phyloP scores from a whole-genome alignment of 1,284 basidiomycete genomes.

The Phellinidium pouzarii region DNA sequence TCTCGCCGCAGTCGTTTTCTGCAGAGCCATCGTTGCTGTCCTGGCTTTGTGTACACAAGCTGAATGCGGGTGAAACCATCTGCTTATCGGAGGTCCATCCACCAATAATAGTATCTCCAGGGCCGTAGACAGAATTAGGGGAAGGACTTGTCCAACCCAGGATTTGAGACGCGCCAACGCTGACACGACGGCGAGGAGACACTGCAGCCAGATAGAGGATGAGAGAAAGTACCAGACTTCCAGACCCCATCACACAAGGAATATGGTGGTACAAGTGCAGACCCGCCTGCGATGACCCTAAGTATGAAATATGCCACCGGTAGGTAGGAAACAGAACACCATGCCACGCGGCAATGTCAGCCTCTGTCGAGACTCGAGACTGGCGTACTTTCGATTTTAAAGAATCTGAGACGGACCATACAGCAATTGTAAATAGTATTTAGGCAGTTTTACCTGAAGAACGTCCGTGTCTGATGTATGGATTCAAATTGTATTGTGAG shows the following conservation, averaged over 20 bases:
- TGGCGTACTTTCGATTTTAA: too few species aligned
- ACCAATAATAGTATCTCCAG: conserved; percentile 13
- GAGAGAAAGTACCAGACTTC: conserved; percentile 7
- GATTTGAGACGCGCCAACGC: background rate
- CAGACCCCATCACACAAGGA: background rate
- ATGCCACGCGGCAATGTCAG: too few species aligned
- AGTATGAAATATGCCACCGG: background rate
- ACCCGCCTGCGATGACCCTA: background rate
- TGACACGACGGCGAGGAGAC: background rate
- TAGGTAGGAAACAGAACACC: too few species aligned
- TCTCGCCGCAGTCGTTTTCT: conserved; percentile 29
- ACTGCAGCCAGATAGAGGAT: background rate
- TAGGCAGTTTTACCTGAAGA: too few species aligned
- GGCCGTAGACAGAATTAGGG: conserved; percentile 1
- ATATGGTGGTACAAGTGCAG: background rate
- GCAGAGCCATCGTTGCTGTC: background rate
- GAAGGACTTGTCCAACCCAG: conserved; percentile 15
- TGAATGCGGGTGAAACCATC: conserved; percentile 14
- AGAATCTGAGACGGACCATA: too few species aligned
- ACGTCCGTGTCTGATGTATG: too few species aligned
- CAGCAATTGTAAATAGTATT: too few species aligned
- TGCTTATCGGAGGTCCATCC: conserved; percentile 10
- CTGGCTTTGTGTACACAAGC: conserved; percentile 6
- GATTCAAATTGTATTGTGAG: too few species aligned
- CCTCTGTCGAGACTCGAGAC: too few species aligned